These are phyloP conservation scores for Jaltomata sinuosa DNA, from an alignment of 257 asterid genomes.

Conservation along the genomic window DNA sequence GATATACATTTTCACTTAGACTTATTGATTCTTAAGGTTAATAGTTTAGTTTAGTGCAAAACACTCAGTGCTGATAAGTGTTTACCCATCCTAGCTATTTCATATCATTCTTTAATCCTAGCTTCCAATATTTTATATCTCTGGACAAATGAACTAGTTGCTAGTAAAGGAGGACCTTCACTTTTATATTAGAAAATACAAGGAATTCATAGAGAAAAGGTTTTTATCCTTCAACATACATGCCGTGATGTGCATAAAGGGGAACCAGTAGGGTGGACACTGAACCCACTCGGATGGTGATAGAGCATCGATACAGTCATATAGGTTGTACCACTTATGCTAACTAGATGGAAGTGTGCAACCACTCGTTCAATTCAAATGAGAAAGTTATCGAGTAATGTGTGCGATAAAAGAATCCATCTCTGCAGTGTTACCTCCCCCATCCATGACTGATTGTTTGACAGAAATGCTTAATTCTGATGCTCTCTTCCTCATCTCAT, in stretches of 20 bases:
- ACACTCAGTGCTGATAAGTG: too few species aligned
- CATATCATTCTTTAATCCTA: too few species aligned
- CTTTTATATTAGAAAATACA: too few species aligned
- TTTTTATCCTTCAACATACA: neutral
- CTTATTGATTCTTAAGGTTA: too few species aligned
- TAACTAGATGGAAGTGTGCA: neutral
- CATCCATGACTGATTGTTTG: neutral
- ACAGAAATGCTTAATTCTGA: neutral
- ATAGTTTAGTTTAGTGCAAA: too few species aligned
- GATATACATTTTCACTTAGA: too few species aligned
- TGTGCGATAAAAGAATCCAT: conserved; percentile 16
- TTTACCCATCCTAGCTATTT: too few species aligned
- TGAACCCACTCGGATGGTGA: neutral
- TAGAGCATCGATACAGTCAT: neutral
- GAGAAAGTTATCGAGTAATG: conserved; percentile 8
- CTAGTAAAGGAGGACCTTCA: too few species aligned
- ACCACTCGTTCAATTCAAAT: neutral
- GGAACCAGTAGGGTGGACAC: neutral
- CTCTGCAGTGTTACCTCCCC: conserved; percentile 1
- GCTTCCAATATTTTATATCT: too few species aligned
- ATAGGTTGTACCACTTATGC: too few species aligned
- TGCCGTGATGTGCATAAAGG: neutral
- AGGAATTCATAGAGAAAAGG: neutral
- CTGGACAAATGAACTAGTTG: too few species aligned
- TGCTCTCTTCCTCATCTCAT: conserved; percentile 20